Evolutionary conservation across 257 asterid species (phyloP), one percentile per base, ranked within the genome.

Genomic region (Ajuga chamaepitys): DNA sequence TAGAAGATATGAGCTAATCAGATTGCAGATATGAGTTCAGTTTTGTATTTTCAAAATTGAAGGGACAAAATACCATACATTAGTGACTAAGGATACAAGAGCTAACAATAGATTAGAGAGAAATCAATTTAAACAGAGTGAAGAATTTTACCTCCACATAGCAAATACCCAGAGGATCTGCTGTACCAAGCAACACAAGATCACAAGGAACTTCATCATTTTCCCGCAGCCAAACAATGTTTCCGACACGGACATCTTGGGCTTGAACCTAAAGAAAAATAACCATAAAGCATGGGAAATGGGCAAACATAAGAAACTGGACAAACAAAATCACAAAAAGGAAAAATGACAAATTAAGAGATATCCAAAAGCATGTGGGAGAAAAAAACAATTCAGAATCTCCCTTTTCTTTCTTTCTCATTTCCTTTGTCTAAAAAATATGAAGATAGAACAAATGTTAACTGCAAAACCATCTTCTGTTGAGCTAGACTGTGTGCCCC

Each of bases 141-240:
- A 32, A 21, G 42, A 37, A 47, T 9, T 78, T 85, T 82, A 94
- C 99, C 99, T 94, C 97, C 48, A 90, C 82, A 59, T 86, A 90
- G 76, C 99, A 94, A 76, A 86, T 71, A 40, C 97, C 99, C 76
- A 73, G 95, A 37, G 96, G 88, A 78, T 94, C 99, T 62, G 97
- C 80, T 20, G 97, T 82, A 75, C 99, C 99, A 71, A 94, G 88
- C 79, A 94, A 80, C 68, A 88, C 84, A 65, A 94, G 90, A 86
- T 94, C 99, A 79, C 97, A 94, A 66, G 99, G 97, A 58, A 88
- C 95, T 79, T 94, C 99, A 78, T 94, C 99, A 85, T 94, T 94
- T 82, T 94, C 99, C 18, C 99, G 97, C 67, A 94, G 82, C 99
- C 97, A 94, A 44, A 94, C 97, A 47, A 94, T 76, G 82, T 86